A percentile compares a stretch with the other conserved stretches of the same genome.
These are phyloP conservation scores for Chrysoporthe deuterocubensis DNA, from an alignment of 2,329 filamentous ascomycete species.

Conservation along the genomic window DNA sequence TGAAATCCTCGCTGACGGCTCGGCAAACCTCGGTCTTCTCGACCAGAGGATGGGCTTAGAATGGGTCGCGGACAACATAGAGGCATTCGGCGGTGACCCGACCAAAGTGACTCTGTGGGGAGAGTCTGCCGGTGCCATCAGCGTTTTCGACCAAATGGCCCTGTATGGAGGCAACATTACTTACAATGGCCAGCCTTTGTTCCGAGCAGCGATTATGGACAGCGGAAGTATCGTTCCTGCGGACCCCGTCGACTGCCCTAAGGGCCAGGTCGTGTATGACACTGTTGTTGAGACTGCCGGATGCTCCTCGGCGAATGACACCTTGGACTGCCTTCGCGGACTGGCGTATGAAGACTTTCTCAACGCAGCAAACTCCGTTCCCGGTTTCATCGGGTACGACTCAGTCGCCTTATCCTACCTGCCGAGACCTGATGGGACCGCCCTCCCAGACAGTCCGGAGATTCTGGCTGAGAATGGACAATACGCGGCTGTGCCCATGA, in stretches of 20 bases:
- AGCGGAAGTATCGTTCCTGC: slow-evolving; percentile 67
- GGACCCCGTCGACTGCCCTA: slow-evolving; percentile 65
- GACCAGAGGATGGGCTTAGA: slow-evolving; percentile 75
- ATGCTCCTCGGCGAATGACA: slow-evolving; percentile 61
- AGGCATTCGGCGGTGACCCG: slow-evolving; percentile 77
- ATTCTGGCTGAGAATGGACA: slow-evolving; percentile 54
- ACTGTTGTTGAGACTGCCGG: slow-evolving; percentile 63
- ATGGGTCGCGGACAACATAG: slow-evolving; percentile 78
- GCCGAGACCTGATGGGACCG: slow-evolving; percentile 71
- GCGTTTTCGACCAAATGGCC: slow-evolving; percentile 75
- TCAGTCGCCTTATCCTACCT: slow-evolving; percentile 74
- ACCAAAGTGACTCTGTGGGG: slow-evolving; percentile 82
- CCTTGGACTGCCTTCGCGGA: slow-evolving; percentile 67
- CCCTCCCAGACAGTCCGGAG: slow-evolving; percentile 67
- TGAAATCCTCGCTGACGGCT: slow-evolving; percentile 69
- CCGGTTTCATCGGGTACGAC: slow-evolving; percentile 67
- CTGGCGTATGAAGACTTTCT: slow-evolving; percentile 65
- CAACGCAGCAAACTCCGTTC: slow-evolving; percentile 70
- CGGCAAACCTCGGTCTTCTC: slow-evolving; percentile 71
- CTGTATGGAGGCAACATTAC: slow-evolving; percentile 73
- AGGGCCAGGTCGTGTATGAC: slow-evolving; percentile 69
- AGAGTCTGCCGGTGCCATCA: slow-evolving; percentile 73
- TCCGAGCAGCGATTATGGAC: slow-evolving; percentile 80
- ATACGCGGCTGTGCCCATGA: slow-evolving; percentile 54
- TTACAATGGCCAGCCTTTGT: slow-evolving; percentile 76